Evolutionary conservation across 306 rosid species (phyloP).

Genomic region (Geum urbanum): DNA sequence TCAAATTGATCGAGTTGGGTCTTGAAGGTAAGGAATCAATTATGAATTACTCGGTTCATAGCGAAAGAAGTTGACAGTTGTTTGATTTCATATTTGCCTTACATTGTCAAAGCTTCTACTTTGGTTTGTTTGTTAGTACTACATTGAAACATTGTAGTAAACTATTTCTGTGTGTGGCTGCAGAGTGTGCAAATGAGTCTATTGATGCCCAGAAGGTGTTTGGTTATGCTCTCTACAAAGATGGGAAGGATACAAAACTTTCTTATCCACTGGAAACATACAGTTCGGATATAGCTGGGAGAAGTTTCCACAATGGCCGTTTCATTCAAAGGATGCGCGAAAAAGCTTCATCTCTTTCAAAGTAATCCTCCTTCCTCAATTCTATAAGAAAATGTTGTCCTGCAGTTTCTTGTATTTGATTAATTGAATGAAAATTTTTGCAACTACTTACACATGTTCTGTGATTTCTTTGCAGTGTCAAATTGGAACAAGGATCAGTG

Average conservation of each 20-base stretch:
- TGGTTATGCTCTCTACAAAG: constrained; percentile 80
- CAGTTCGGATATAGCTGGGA: constrained; percentile 50
- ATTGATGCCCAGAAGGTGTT: constrained; percentile 77
- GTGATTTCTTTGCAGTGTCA: constrained; percentile 49
- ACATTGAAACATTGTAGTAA: background rate
- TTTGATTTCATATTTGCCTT: background rate
- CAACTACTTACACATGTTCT: background rate
- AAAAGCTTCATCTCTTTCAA: constrained; percentile 58
- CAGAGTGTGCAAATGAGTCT: constrained; percentile 58
- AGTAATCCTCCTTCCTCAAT: constrained; percentile 34
- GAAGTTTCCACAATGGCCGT: constrained; percentile 90
- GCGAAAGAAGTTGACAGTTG: background rate
- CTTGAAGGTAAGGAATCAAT: constrained; percentile 56
- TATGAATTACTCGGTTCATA: background rate
- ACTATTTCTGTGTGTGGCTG: constrained; percentile 22
- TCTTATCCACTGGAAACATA: constrained; percentile 63
- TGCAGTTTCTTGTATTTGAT: too few species aligned
- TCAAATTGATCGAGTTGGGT: constrained; percentile 64
- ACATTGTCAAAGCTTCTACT: background rate
- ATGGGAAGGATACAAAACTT: constrained; percentile 51
- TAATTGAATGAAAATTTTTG: too few species aligned
- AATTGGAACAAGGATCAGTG: constrained; percentile 76
- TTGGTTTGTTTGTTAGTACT: background rate
- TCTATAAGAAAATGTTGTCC: background rate
- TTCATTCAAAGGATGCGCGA: constrained; percentile 74